These are phyloP conservation scores for Xylaria sp. DNA, from an alignment of 2,329 filamentous ascomycete genomes.

Conservation along the genomic window DNA sequence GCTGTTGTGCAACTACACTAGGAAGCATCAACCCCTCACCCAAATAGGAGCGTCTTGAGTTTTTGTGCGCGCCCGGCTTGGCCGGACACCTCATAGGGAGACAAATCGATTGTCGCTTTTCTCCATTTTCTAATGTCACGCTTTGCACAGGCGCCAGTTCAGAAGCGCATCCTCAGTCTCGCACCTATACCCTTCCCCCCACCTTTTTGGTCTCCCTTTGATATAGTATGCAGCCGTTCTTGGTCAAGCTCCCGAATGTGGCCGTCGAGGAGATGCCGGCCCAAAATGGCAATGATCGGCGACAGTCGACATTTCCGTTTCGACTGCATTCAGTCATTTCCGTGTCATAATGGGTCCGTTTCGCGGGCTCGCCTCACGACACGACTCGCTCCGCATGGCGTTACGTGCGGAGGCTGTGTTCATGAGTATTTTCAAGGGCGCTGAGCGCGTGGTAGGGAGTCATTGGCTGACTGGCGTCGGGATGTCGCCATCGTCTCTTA, in stretches of 20 bases:
- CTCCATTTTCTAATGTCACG: neutral
- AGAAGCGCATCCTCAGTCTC: neutral
- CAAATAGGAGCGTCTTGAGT: conserved; percentile 4
- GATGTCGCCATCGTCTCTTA: neutral
- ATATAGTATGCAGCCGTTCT: neutral
- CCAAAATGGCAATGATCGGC: conserved; percentile 17
- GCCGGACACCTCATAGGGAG: neutral
- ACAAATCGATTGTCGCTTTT: conserved; percentile 4
- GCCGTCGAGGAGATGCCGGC: conserved; percentile 18
- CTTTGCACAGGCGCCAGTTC: conserved; percentile 13
- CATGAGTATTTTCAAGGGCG: neutral
- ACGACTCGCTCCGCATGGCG: neutral
- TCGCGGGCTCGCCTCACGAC: conserved; percentile 1
- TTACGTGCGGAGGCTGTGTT: conserved; percentile 9
- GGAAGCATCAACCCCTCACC: neutral
- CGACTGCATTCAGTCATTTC: conserved; percentile 8
- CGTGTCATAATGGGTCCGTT: conserved; percentile 20
- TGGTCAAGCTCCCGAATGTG: conserved; percentile 15
- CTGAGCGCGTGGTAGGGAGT: neutral
- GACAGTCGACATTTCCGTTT: conserved; percentile 18
- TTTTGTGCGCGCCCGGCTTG: neutral
- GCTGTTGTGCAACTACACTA: conserved; percentile 22
- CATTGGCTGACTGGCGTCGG: neutral
- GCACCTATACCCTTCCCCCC: neutral
- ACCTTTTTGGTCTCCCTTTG: conserved; percentile 13